Evolutionary conservation across 2,329 filamentous ascomycete genomes (phyloP), one percentile per base, ranked within the genome.

Genomic region (Thelonectria blattea): DNA sequence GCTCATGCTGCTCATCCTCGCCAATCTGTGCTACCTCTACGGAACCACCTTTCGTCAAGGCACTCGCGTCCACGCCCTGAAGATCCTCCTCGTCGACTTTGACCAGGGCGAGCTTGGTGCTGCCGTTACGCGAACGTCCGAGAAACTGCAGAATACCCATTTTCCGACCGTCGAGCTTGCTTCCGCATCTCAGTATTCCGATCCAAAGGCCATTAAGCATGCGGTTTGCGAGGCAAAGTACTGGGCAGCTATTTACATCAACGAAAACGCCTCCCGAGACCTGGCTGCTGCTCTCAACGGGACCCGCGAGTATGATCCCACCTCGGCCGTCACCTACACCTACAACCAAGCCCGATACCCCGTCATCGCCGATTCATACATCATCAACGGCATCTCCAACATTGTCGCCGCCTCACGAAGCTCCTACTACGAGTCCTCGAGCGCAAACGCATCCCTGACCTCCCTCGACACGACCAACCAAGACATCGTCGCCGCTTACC

Each of bases 61-160:
- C 11, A 17, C 39, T 15, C 47, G 48, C 15, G 48, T 57, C 5
- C 39, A 41, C 20, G 55, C 55, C 15, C 55, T 57, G 14, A 57
- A 57, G 12, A 46, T 57, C 10, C 55, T 57, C 30, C 15, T 57
- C 41, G 55, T 57, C 22, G 47, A 57, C 47, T 57, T 27, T 20
- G 55, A 57, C 27, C 18, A 39, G 11, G 39, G 55, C 18, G 37
- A 32, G 0, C 14, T 56, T 5, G 54, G 54, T 1, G 10, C 15
- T 2, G 37, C 54, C 1, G 18, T 56, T 8, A 9, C 18, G 14
- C 9, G 15, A 5, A 47, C 54, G n/a, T 56, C 37, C 15, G n/a
- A 51, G 14, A n/a, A n/a, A 17, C 34, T 56, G 5, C 37, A 37
- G n/a, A 39, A 18, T 39, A 17, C 10, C 8, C 47, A 51, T 5